Conservation (phyloP, 2,329 filamentous ascomycete genomes). For the Thermochaetoides dissita region DNA sequence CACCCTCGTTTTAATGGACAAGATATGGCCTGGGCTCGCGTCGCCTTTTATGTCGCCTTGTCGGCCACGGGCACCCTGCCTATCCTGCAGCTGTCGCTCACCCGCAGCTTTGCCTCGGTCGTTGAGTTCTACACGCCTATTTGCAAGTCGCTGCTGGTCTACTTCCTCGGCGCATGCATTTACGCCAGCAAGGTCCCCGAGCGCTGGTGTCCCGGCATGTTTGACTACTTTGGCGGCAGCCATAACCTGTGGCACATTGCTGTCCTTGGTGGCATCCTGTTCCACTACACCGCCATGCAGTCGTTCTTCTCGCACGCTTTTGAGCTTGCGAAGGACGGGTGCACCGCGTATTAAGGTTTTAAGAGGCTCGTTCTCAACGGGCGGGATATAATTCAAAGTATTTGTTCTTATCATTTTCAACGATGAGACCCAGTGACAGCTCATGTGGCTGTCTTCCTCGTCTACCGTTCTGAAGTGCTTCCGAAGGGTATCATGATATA, state of each 20-base stretch:
- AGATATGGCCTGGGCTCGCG: constrained; percentile 86
- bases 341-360: constrained; percentile 33
- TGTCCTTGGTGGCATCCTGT: constrained; percentile 88
- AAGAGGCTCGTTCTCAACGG: no score
- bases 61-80: constrained; percentile 81
- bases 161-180: constrained; percentile 68
- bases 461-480: no score
- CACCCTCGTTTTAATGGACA: constrained; percentile 84
- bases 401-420: no score
- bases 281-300: constrained; percentile 94
- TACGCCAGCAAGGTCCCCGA: constrained; percentile 91
- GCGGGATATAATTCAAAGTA: no score
- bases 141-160: constrained; percentile 72
- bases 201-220: constrained; percentile 80
- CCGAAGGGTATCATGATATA: no score
- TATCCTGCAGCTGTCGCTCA: constrained; percentile 66
- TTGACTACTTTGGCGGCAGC: constrained; percentile 88
- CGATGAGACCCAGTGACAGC: no score
- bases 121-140: constrained; percentile 80
- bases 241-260: constrained; percentile 98
- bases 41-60: constrained; percentile 80
- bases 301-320: constrained; percentile 77
- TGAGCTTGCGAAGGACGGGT: constrained; percentile 47
- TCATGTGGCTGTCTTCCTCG: no score
- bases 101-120: constrained; percentile 68